Evolutionary conservation across 176 grass and related monocot species (phyloP), one percentile per base, ranked within the genome.

Genomic region (Elymus sibiricus): DNA sequence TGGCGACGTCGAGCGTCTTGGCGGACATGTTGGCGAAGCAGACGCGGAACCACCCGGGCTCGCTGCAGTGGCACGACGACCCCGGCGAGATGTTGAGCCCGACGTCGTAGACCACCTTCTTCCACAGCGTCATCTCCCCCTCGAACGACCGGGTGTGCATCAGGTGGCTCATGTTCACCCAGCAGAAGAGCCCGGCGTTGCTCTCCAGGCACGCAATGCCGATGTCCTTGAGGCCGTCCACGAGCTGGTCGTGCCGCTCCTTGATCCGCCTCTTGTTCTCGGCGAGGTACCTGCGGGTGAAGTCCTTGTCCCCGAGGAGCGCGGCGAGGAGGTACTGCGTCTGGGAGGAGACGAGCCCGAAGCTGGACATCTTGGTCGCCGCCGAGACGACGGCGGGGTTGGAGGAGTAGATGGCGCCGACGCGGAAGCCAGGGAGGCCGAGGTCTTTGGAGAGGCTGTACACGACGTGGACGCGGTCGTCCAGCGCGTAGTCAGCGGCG

Each of bases 301-400:
- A 98, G 25, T 86, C 82, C 39, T 46, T 58, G 89, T 98, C 96
- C 2, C 84, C 80, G 22, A 98, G 92, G 5, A 95, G 71, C 25
- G 71, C 79, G 0, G 93, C 89, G 3, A 98, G 90, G 11, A 98
- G 90, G 88, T 94, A 84, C 84, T 98, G 96, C 75, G 96, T 98
- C 73, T 98, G 96, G 0, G 96, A 94, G 24, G 96, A 98, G 14
- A 98, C 84, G 53, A 98, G 90, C 3, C 96, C 96, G 72, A 98
- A 98, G 84, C 96, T 98, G 2, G 96, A 98, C 96, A 98, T 98
- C 88, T 98, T 98, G 76, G 96, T 98, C 2, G 96, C 93, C 11
- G 96, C 90, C 22, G 93, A 90, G 9, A 95, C 90, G 9, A 98
- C 93, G 24, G 46, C 82, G 14, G 86, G 35, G 89, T 98, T 94